Evolutionary conservation across 2,329 filamentous ascomycete species (phyloP), one percentile per base, ranked within the genome.

Genomic region (Daldinia sp.): DNA sequence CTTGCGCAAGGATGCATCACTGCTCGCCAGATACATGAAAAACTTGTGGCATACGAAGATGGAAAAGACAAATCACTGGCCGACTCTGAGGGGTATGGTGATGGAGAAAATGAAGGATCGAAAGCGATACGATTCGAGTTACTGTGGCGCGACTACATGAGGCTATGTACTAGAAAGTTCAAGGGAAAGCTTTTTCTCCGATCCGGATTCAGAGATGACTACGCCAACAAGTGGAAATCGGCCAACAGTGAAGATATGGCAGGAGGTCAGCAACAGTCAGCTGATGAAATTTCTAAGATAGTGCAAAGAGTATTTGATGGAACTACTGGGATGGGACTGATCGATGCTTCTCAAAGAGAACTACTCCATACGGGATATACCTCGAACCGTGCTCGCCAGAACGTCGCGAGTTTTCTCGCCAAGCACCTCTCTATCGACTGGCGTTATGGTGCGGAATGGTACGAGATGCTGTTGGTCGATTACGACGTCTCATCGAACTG

Each of bases 401-500:
- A 94, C 61, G 90, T 93, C 0, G 92, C 92, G 0, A 90, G 85
- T 15, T 95, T 93, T 76, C 81, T 94, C 1, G 80, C 91, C 0
- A 93, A 93, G 72, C 91, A 93, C 68, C 82, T 94, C 2, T 85
- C 85, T 1, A 89, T 95, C 23, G 92, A 95, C 78, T 96, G 93
- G 93, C 87, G 92, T 0, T 85, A 92, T 13, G 93, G 92, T 0
- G 93, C 92, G 0, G 92, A 94, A 77, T 95, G 91, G 91, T 95
- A 94, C 75, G 92, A 95, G 77, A 88, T 86, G 76, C 82, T 92
- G 75, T 83, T 94, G 2, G 83, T 90, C 33, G 93, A 96, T 76
- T 93, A 94, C 76, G 92, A 95, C 72, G 85, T 92, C 0, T 88
- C 87, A 13, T 91, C 86, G 66, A 94, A 94, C 72, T 95, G 92